A percentile compares a stretch with the other conserved stretches of the same genome.
phyloP scores from a whole-genome alignment of 192 early-diverging fungal genomes.

The Helicostylum pulchrum region DNA sequence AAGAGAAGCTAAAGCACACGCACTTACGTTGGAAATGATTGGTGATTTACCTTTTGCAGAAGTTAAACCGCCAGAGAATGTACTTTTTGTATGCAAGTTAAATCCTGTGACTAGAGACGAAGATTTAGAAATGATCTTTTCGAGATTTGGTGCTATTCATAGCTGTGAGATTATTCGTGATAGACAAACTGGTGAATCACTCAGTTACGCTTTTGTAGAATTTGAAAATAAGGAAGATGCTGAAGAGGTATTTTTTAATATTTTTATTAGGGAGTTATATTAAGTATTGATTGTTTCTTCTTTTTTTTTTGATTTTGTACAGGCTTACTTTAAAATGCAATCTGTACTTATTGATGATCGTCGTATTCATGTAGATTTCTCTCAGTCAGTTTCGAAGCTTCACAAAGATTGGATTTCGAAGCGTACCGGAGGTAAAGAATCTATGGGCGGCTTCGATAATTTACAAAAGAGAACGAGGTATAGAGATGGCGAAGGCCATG shows the following conservation, averaged over 20 bases:
- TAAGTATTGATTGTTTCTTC: not conserved
- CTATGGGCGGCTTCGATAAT: conserved; percentile 45
- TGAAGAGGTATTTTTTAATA: conserved; percentile 54
- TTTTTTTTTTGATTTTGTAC: not conserved
- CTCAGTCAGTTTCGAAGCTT: conserved; percentile 87
- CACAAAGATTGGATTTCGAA: conserved; percentile 76
- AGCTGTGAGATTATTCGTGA: conserved; percentile 94
- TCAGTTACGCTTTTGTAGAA: conserved; percentile 96
- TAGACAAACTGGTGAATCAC: conserved; percentile 72
- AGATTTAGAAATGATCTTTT: conserved; percentile 91
- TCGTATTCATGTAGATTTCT: conserved; percentile 96
- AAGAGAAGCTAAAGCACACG: conserved; percentile 77
- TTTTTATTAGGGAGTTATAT: not conserved
- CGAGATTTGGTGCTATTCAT: conserved; percentile 81
- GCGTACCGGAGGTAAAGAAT: conserved; percentile 31
- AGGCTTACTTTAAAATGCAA: conserved; percentile 96
- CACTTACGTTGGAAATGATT: conserved; percentile 96
- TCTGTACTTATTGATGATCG: conserved; percentile 95
- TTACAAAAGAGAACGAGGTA: conserved; percentile 53
- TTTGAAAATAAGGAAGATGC: conserved; percentile 84
- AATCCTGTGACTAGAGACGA: conserved; percentile 88
- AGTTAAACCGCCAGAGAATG: conserved; percentile 94
- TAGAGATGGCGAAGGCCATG: conserved; percentile 35
- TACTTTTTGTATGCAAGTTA: conserved; percentile 93
- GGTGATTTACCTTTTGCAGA: conserved; percentile 97